Conservation (phyloP, 2,329 filamentous ascomycete species). For the Apiospora kogelbergensis region DNA sequence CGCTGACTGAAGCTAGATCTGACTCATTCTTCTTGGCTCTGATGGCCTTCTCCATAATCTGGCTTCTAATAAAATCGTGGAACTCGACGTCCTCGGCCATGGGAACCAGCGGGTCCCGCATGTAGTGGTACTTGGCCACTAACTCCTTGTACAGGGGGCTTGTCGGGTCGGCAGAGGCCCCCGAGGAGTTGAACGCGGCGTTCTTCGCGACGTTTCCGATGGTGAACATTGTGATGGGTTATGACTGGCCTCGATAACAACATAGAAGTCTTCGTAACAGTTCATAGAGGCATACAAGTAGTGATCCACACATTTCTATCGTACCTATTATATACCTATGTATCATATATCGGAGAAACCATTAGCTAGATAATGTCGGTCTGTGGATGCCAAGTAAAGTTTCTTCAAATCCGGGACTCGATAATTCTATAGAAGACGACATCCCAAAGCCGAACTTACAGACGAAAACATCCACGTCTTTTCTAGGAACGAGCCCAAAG, state of each 20-base stretch:
- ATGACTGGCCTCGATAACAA: neutral
- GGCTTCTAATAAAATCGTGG: neutral
- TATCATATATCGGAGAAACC: neutral
- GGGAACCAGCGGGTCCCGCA: neutral
- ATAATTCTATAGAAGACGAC: neutral
- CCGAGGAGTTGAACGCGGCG: neutral
- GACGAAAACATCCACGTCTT: neutral
- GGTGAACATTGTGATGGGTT: neutral
- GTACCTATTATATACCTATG: neutral
- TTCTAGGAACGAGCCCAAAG: neutral
- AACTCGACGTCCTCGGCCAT: neutral
- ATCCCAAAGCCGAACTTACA: neutral
- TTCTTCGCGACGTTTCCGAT: neutral
- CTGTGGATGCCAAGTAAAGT: neutral
- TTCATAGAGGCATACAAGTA: neutral
- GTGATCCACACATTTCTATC: neutral
- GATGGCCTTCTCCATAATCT: neutral
- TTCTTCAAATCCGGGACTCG: neutral
- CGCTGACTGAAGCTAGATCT: neutral
- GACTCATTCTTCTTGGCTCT: neutral
- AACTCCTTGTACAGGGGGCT: neutral
- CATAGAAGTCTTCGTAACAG: neutral
- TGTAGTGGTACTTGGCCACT: neutral
- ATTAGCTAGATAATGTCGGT: neutral
- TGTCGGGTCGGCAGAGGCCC: neutral